Conservation (phyloP, 805 yeast genomes). For the Huiozyma naganishii region DNA sequence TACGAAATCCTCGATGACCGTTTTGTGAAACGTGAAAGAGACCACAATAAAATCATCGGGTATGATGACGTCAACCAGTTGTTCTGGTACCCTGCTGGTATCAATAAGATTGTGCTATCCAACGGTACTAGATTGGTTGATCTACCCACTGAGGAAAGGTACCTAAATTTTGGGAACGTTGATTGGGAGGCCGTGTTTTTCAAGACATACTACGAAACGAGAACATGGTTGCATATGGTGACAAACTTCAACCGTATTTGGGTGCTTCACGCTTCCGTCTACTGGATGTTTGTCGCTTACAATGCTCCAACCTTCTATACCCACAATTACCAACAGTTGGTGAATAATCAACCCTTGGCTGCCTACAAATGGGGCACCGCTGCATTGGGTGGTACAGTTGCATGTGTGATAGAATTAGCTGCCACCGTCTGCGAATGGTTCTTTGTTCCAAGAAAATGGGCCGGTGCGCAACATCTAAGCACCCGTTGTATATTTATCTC, state of each 20-base stretch:
- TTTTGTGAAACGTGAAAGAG: conserved; percentile 73
- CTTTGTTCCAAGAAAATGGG: conserved; percentile 96
- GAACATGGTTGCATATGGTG: conserved; percentile 93
- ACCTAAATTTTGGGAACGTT: conserved; percentile 77
- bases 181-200: conserved; percentile 86
- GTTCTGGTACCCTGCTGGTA: conserved; percentile 99
- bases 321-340: conserved; percentile 68
- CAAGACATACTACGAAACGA: conserved; percentile 89
- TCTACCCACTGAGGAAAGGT: conserved; percentile 81
- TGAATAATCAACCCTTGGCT: conserved; percentile 73
- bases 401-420: conserved; percentile 64
- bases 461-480: conserved; percentile 93
- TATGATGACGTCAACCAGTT: conserved; percentile 97
- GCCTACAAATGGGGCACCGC: conserved; percentile 88
- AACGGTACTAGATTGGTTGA: conserved; percentile 90
- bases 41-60: conserved; percentile 73
- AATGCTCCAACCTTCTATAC: conserved; percentile 90
- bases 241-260: conserved; percentile 97
- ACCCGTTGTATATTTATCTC: conserved; percentile 74
- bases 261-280: conserved; percentile 81
- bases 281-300: conserved; percentile 92
- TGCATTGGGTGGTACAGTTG: conserved; percentile 88
- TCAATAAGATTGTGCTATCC: conserved; percentile 78
- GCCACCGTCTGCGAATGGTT: conserved; percentile 92
- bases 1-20: conserved; percentile 73